Conservation (phyloP, 305 asterid species). For the Solanum chacoense region DNA sequence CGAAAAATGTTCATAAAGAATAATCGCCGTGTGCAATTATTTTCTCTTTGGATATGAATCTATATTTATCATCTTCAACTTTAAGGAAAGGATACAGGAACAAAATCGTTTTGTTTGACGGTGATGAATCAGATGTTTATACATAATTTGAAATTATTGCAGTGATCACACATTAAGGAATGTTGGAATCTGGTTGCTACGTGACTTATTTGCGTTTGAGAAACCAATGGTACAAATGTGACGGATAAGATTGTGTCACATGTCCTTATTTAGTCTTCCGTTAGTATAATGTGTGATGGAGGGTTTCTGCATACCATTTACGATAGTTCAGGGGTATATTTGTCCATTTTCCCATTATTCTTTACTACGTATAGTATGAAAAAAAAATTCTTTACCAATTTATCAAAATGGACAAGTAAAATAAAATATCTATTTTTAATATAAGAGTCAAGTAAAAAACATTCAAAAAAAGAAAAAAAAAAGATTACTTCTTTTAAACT, state of each 20-base stretch:
- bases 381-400: too few species aligned
- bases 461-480: too few species aligned
- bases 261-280: too few species aligned
- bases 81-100: constrained; percentile 51
- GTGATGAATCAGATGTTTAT: constrained; percentile 36
- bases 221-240: constrained; percentile 67
- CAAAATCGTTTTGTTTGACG: constrained; percentile 38
- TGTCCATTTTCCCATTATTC: too few species aligned
- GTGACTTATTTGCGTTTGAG: constrained; percentile 47
- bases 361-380: too few species aligned
- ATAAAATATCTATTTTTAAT: too few species aligned
- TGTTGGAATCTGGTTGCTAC: constrained; percentile 63
- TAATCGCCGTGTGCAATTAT: constrained; percentile 59
- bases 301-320: too few species aligned
- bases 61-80: constrained; percentile 52
- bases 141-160: constrained; percentile 68
- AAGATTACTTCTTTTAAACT: too few species aligned
- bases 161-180: constrained; percentile 68
- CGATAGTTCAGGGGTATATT: too few species aligned
- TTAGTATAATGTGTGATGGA: too few species aligned
- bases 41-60: constrained; percentile 62
- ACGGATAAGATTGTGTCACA: neutral
- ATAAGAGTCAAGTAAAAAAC: too few species aligned
- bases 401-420: too few species aligned
- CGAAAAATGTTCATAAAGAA: constrained; percentile 52